Evolutionary conservation across 805 yeast species (phyloP).

Genomic region (Brettanomyces bruxellensis): DNA sequence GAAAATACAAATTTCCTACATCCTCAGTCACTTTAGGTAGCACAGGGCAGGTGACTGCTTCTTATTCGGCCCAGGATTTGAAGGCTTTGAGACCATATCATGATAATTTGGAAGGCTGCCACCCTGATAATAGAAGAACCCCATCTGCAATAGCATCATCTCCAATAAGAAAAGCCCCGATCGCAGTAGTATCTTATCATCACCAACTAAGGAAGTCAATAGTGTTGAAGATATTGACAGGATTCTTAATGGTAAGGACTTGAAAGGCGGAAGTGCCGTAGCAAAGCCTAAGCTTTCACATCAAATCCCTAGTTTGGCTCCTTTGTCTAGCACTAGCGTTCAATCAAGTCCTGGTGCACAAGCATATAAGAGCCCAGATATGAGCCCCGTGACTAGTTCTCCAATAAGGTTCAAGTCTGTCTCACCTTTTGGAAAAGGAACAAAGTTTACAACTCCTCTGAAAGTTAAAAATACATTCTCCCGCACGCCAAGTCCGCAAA

Average conservation of each 20-base stretch:
- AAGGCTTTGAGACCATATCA: constrained; percentile 20
- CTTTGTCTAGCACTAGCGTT: background rate
- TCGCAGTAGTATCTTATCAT: background rate
- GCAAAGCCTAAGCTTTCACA: background rate
- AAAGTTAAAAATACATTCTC: constrained; percentile 16
- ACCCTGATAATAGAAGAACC: background rate
- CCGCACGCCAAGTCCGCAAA: constrained; percentile 23
- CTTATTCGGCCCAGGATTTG: constrained; percentile 34
- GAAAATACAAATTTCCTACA: constrained; percentile 48
- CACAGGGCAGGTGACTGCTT: constrained; percentile 16
- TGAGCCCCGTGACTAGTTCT: background rate
- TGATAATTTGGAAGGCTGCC: constrained; percentile 5
- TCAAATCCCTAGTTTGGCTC: background rate
- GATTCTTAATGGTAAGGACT: background rate
- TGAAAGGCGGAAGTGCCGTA: background rate
- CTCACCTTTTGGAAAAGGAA: background rate
- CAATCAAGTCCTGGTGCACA: background rate
- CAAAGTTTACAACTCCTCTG: constrained; percentile 17
- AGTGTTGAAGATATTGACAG: constrained; percentile 1
- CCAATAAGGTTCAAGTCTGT: constrained; percentile 5
- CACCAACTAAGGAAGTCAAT: constrained; percentile 3
- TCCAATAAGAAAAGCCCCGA: background rate
- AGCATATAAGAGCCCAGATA: background rate
- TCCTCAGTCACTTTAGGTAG: constrained; percentile 24
- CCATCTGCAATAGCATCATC: background rate